phyloP scores from a whole-genome alignment of 2,329 filamentous ascomycete genomes.

The Fonsecaea nubica region DNA sequence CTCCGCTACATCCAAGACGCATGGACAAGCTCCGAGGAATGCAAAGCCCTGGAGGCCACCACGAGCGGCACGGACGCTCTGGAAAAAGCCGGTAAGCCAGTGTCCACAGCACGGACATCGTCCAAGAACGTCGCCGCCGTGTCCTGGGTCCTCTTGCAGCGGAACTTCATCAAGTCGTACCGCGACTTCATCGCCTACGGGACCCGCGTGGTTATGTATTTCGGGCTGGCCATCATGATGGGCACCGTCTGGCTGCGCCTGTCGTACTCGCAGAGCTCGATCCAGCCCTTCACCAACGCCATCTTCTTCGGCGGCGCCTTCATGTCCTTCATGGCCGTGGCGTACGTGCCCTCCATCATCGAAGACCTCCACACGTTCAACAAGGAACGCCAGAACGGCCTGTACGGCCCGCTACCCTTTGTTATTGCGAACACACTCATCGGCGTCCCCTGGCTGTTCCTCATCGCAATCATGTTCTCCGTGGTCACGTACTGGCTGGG shows the following conservation, averaged over 20 bases:
- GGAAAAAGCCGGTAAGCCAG: background rate
- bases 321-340: slow-evolving; percentile 82
- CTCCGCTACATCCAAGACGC: slow-evolving; percentile 61
- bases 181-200: slow-evolving; percentile 84
- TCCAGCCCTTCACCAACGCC: slow-evolving; percentile 82
- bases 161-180: slow-evolving; percentile 82
- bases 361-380: slow-evolving; percentile 76
- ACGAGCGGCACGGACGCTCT: background rate
- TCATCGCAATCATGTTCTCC: slow-evolving; percentile 78
- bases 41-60: slow-evolving; percentile 14
- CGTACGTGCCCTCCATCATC: slow-evolving; percentile 82
- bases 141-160: slow-evolving; percentile 72
- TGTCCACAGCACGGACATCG: background rate
- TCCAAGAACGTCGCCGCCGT: slow-evolving; percentile 45
- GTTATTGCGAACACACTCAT: slow-evolving; percentile 81
- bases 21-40: slow-evolving; percentile 54
- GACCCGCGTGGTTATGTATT: slow-evolving; percentile 82
- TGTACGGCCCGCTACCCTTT: slow-evolving; percentile 77
- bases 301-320: slow-evolving; percentile 78
- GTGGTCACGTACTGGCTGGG: slow-evolving; percentile 79
- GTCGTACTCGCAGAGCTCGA: slow-evolving; percentile 70
- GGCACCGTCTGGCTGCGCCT: slow-evolving; percentile 82
- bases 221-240: slow-evolving; percentile 52
- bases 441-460: slow-evolving; percentile 79
- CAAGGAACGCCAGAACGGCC: slow-evolving; percentile 81